Conservation (phyloP, 1,139 yeast species). For the Kodamaea suecica region DNA sequence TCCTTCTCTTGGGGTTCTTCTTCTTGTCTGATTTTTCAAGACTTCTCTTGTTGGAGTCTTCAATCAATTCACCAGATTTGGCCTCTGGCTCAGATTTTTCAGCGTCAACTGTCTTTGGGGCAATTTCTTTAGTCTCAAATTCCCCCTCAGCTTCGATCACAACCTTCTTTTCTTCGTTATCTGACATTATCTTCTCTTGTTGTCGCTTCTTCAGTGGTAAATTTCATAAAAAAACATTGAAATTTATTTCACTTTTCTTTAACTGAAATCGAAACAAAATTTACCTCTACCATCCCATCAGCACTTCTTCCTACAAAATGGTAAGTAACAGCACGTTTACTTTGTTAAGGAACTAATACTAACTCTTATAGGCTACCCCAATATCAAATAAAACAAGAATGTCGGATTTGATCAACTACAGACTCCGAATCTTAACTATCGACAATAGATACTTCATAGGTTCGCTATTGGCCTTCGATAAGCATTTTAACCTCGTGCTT, state of each 20-base stretch:
- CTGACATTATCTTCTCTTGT: background rate
- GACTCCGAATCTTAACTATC: constrained; percentile 67
- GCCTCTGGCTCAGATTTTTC: constrained; percentile 10
- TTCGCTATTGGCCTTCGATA: constrained; percentile 81
- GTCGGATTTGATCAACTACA: constrained; percentile 71
- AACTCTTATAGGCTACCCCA: constrained; percentile 12
- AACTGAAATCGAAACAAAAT: background rate
- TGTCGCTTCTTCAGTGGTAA: too few relatives aligned
- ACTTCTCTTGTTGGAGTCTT: constrained; percentile 15
- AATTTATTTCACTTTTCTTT: too few relatives aligned
- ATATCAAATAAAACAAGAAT: constrained; percentile 48
- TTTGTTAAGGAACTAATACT: constrained; percentile 4
- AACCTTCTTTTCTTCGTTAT: constrained; percentile 8
- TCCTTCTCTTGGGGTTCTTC: constrained; percentile 40
- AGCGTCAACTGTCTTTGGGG: constrained; percentile 9
- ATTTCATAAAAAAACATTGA: too few relatives aligned
- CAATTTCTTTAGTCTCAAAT: constrained; percentile 2
- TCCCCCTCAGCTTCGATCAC: constrained; percentile 9
- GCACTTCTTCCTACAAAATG: constrained; percentile 3
- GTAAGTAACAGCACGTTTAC: too few relatives aligned
- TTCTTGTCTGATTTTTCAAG: constrained; percentile 19
- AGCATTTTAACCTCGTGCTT: constrained; percentile 81
- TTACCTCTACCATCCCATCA: background rate
- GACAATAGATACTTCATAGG: constrained; percentile 81
- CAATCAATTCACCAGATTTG: constrained; percentile 5